Evolutionary conservation across 169 alveolate species (phyloP), one percentile per base, ranked within the genome.

Genomic region (Babesia divergens): DNA sequence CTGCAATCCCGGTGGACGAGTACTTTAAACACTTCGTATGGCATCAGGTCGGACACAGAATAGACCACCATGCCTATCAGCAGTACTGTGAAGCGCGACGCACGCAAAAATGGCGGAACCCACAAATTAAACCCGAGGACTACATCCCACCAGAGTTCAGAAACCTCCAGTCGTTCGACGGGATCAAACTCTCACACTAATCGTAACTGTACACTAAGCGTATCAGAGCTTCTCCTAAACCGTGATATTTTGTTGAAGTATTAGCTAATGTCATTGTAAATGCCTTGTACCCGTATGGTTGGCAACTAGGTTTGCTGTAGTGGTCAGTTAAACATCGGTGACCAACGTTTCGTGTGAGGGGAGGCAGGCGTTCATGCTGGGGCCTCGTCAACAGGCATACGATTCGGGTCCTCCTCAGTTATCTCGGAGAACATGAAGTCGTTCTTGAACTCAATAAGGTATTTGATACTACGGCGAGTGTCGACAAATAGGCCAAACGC

Each of bases 401-500:
- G 47, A 40, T 40, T 16, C 20, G 47, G 47, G 11, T 40, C 60
- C 37, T 3, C 59, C 18, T 20, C 60, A 3, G 28, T 37, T 14
- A 88, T 31, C 59, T 95, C 97, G 34, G 91, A 85, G 88, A 93
- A 94, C 95, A 94, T 90, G 84, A 91, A 95, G 65, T 94, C 97
- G 65, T 89, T 86, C 82, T 93, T 91, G 85, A 91, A 93, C 71
- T 94, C 97, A 20, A 79, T 62, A 35, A 98, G 90, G 91, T 94
- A 98, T 77, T 96, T 96, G 44, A 98, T 94, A 58, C 96, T 86
- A 74, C 99, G 87, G 74, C 95, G 95, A 42, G 97, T 95, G 74
- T 98, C 99, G 67, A 96, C 94, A 74, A 98, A 98, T 77, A 98
- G 89, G 28, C 95, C 84, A 80, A 96, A 98, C 24, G 97, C 99